Percentiles rank a stretch among this genome's conserved stretches.
Conservation (phyloP, 345 rosid species). For the Euphorbia tirucalli region DNA sequence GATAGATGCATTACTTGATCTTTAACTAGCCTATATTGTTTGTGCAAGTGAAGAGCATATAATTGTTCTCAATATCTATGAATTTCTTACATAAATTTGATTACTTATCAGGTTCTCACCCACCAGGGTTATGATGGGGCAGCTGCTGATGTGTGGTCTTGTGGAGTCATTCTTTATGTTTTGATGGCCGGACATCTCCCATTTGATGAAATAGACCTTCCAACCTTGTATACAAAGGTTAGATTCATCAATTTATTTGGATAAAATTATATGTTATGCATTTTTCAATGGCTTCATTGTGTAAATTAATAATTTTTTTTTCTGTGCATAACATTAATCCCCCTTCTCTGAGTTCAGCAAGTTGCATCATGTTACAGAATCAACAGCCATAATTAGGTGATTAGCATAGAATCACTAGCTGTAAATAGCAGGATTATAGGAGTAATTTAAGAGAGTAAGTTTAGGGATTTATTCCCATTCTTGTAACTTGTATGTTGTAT, state of each 20-base stretch:
- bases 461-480: no score
- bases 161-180: constrained; percentile 88
- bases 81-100: constrained; percentile 10
- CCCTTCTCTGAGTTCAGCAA: constrained; percentile 1
- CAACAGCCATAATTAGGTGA: no score
- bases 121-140: constrained; percentile 82
- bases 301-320: background rate
- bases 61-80: background rate
- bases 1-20: background rate
- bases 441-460: no score
- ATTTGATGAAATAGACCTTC: constrained; percentile 73
- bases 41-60: background rate
- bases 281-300: constrained; percentile 6
- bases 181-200: constrained; percentile 89
- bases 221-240: constrained; percentile 71
- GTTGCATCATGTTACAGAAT: no score
- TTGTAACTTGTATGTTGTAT: no score
- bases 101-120: constrained; percentile 49
- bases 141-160: constrained; percentile 93
- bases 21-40: background rate
- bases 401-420: no score
- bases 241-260: constrained; percentile 18
- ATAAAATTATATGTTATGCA: constrained; percentile 2
- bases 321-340: background rate
- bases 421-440: no score